Conservation (phyloP, 352 stramenopile genomes). For the Phytopythium kandeliae region DNA sequence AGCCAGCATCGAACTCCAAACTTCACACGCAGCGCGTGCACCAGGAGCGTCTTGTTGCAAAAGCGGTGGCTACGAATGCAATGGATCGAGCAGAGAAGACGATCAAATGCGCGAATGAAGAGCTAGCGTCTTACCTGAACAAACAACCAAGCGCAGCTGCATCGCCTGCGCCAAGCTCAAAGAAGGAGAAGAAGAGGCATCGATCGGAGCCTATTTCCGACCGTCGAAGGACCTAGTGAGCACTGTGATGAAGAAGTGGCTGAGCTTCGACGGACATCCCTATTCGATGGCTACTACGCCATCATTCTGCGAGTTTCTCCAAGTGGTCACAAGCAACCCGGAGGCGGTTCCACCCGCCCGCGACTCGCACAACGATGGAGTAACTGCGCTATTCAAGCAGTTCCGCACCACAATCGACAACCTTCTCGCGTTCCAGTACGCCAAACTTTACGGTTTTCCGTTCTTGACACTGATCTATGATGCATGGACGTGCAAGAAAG, state of each 20-base stretch:
- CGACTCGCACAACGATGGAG: neutral
- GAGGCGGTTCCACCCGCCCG: neutral
- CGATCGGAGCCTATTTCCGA: neutral
- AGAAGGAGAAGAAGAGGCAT: neutral
- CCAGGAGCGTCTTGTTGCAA: too few species aligned
- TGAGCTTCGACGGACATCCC: neutral
- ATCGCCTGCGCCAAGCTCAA: neutral
- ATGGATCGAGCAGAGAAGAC: too few species aligned
- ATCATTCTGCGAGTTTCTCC: neutral
- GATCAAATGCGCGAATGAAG: too few species aligned
- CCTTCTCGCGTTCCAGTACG: neutral
- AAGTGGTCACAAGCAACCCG: neutral
- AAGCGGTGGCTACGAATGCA: too few species aligned
- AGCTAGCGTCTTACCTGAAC: too few species aligned
- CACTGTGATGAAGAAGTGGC: neutral
- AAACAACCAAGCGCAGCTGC: too few species aligned
- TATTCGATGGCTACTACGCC: neutral
- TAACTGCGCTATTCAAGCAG: neutral
- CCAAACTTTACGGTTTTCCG: neutral
- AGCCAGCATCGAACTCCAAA: too few species aligned
- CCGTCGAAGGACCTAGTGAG: neutral
- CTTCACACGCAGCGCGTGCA: too few species aligned
- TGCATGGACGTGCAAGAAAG: neutral
- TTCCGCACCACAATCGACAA: neutral
- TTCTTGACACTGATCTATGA: neutral